phyloP scores from a whole-genome alignment of 2,329 filamentous ascomycete species.

The Phoma herbarum region DNA sequence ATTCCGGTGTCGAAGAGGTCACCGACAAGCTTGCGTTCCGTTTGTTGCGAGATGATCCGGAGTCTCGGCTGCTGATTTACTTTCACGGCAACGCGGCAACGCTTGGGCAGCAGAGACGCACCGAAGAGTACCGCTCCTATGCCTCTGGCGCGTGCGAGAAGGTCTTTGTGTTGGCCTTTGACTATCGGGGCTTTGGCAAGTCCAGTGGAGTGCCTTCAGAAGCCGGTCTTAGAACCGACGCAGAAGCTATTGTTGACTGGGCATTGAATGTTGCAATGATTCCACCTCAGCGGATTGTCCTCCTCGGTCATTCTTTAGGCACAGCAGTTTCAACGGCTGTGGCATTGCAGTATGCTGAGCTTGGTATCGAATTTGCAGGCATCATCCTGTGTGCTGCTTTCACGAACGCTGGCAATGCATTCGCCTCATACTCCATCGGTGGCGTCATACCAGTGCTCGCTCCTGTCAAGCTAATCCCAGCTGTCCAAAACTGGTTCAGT shows the following conservation, averaged over 20 bases:
- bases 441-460: conserved; percentile 79
- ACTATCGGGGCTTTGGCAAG: conserved; percentile 89
- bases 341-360: conserved; percentile 71
- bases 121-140: conserved; percentile 78
- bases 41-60: conserved; percentile 60
- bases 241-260: conserved; percentile 76
- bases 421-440: conserved; percentile 79
- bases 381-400: conserved; percentile 83
- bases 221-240: conserved; percentile 80
- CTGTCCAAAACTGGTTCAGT: conserved; percentile 70
- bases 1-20: conserved; percentile 52
- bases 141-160: conserved; percentile 67
- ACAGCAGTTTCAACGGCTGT: conserved; percentile 83
- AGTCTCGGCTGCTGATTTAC: conserved; percentile 64
- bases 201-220: conserved; percentile 84
- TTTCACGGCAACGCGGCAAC: conserved; percentile 73
- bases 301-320: conserved; percentile 88
- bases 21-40: conserved; percentile 59
- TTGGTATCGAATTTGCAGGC: conserved; percentile 75
- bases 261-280: conserved; percentile 73
- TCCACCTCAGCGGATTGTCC: conserved; percentile 74
- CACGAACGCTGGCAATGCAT: conserved; percentile 74
- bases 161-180: conserved; percentile 78
- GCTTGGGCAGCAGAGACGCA: conserved; percentile 79
- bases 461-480: conserved; percentile 73